A percentile compares a stretch with the other conserved stretches of the same genome.
Conservation (phyloP, 352 stramenopile species). For the Albugo laibachii region DNA sequence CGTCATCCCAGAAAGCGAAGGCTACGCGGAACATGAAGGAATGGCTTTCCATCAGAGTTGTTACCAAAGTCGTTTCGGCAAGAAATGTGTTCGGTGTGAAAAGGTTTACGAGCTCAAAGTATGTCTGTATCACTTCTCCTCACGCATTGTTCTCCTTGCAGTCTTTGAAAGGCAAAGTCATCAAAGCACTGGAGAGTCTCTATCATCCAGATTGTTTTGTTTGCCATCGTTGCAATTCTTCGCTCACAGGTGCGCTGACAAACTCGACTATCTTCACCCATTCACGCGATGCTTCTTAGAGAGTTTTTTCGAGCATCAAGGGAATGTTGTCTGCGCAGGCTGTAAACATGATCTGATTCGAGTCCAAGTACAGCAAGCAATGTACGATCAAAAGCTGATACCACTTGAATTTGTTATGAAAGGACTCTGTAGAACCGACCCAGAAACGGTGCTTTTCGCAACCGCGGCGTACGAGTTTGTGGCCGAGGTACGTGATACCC, state of each 20-base stretch:
- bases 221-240: slow-evolving; percentile 51
- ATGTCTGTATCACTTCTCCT: neutral
- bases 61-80: slow-evolving; percentile 58
- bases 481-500: neutral
- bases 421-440: neutral
- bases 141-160: slow-evolving; percentile 1
- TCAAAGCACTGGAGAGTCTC: slow-evolving; percentile 67
- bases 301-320: neutral
- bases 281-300: neutral
- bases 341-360: neutral
- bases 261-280: neutral
- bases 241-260: slow-evolving; percentile 30
- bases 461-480: neutral
- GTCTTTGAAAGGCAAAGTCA: slow-evolving; percentile 66
- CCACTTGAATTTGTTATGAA: neutral
- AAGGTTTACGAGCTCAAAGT: slow-evolving; percentile 14
- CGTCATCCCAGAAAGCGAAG: slow-evolving; percentile 54
- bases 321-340: neutral
- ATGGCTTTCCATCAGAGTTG: slow-evolving; percentile 63
- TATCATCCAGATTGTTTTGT: slow-evolving; percentile 74
- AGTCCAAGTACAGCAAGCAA: neutral
- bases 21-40: slow-evolving; percentile 66
- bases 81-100: slow-evolving; percentile 56
- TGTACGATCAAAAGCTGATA: slow-evolving; percentile 36
- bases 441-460: neutral